Base-by-base conservation (phyloP, 192 early-diverging fungal species). In the Funneliformis geosporum region DNA sequence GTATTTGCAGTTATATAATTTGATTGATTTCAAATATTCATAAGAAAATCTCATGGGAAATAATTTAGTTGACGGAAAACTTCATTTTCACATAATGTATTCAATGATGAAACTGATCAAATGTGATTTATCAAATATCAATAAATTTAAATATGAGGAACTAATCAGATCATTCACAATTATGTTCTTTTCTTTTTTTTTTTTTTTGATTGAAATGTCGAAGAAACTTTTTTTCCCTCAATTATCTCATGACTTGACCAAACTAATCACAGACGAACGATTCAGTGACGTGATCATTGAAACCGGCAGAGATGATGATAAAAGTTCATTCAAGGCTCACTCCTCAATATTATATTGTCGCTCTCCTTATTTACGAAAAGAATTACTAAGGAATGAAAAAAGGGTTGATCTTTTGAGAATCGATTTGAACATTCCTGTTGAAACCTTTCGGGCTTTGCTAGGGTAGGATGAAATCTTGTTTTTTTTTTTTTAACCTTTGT, bases 281-380 rank as follows among this genome's bases (percentile, higher is more conserved):
- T 65, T 65, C 11, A 28, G 62, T 65, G 27, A 65, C 27, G 62
- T 65, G 23, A 65, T 27, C 5, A 65, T 65, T 27, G 62, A 23
- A 65, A 23, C 28, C 28, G 62, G 62, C 8, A 65, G 28, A 65
- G 23, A n/a, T 28, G 23, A n/a, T 28, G 27, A 65, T 11, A 28
- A 9, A 10, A 65, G 27, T 28, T 23, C 21, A 28, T 65, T 65
- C 5, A 18, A 11, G 28, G 62, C 62, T 8, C 62, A 65, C 11
- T 65, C 62, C 23, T n/a, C 25, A 28, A 65, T 65, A 9, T 65
- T 65, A 65, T 65, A 65, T 4, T 65, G 28, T 65, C 62, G 62
- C 9, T 65, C 62, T 5, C 62, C 62, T 65, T 65, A 65, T 65
- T 65, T 65, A 28, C 62, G 62, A 5, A 5, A 27, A 8, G 27